Percentiles rank a stretch among this genome's conserved stretches.
Conservation (phyloP, 2,329 filamentous ascomycete species). For the Didymella lethalis region DNA sequence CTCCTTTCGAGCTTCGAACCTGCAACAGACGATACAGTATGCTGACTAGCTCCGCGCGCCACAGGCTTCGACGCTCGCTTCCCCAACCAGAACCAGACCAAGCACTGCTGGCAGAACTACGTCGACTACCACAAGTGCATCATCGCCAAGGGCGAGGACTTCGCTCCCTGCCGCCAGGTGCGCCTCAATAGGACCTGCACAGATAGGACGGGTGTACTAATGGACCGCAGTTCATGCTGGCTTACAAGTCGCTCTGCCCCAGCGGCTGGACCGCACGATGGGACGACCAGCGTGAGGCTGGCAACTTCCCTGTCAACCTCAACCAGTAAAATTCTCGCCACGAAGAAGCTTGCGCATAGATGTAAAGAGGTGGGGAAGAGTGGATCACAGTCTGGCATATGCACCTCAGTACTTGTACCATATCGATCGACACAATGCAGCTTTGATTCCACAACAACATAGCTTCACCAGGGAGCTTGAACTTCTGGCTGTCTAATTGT, state of each 20-base stretch:
- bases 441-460: constrained; percentile 28
- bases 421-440: constrained; percentile 42
- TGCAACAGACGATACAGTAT: constrained; percentile 15
- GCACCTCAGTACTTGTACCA: constrained; percentile 41
- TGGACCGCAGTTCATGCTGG: constrained; percentile 81
- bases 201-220: neutral
- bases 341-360: constrained; percentile 23
- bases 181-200: constrained; percentile 11
- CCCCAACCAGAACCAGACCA: constrained; percentile 97
- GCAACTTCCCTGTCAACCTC: constrained; percentile 49
- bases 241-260: constrained; percentile 97
- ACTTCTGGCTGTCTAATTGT: neutral
- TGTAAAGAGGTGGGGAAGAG: constrained; percentile 29
- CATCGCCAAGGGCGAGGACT: constrained; percentile 97
- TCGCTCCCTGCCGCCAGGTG: constrained; percentile 96
- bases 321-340: constrained; percentile 44
- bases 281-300: constrained; percentile 92
- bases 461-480: neutral
- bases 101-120: constrained; percentile 99
- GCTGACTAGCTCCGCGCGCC: constrained; percentile 35
- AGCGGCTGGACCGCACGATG: constrained; percentile 92
- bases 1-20: neutral
- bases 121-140: constrained; percentile 99
- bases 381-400: constrained; percentile 37
- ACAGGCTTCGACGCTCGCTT: constrained; percentile 98